Percentiles rank a stretch among this genome's conserved stretches.
Conservation (phyloP, 345 rosid species). For the Aquilaria sinensis region DNA sequence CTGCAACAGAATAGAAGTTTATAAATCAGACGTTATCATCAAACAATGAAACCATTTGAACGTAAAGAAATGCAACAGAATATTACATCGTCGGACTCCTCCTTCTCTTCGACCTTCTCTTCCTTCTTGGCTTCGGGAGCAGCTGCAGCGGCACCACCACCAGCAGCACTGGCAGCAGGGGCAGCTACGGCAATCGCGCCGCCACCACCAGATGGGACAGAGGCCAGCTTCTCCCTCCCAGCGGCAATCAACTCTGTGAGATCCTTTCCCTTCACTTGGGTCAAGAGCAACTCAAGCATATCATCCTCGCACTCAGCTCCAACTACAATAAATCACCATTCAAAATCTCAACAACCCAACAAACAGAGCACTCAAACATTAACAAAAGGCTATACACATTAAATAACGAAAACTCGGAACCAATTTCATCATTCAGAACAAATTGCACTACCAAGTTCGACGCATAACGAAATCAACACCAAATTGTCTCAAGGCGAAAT, state of each 20-base stretch:
- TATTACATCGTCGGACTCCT: slow-evolving; percentile 71
- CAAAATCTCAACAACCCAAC: neutral
- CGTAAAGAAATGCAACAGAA: neutral
- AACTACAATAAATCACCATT: slow-evolving; percentile 24
- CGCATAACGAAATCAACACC: no score
- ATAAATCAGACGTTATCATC: neutral
- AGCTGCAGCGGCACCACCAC: slow-evolving; percentile 30
- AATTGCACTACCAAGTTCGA: no score
- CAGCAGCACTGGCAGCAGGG: slow-evolving; percentile 32
- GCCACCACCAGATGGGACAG: slow-evolving; percentile 69
- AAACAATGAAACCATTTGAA: neutral
- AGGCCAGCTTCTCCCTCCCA: slow-evolving; percentile 73
- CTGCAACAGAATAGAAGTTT: slow-evolving; percentile 26
- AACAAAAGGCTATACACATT: neutral
- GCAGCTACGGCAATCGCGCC: slow-evolving; percentile 34
- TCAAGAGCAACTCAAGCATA: slow-evolving; percentile 47
- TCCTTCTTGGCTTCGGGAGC: slow-evolving; percentile 64
- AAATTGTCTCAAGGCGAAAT: neutral
- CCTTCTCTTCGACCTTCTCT: slow-evolving; percentile 72
- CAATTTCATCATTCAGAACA: no score
- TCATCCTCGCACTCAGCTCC: slow-evolving; percentile 67
- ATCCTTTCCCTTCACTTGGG: slow-evolving; percentile 55
- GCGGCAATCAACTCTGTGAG: slow-evolving; percentile 58
- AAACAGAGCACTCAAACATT: neutral
- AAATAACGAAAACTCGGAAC: neutral